Evolutionary conservation across 2,329 filamentous ascomycete genomes (phyloP).

Genomic region (Curvularia hawaiiensis): DNA sequence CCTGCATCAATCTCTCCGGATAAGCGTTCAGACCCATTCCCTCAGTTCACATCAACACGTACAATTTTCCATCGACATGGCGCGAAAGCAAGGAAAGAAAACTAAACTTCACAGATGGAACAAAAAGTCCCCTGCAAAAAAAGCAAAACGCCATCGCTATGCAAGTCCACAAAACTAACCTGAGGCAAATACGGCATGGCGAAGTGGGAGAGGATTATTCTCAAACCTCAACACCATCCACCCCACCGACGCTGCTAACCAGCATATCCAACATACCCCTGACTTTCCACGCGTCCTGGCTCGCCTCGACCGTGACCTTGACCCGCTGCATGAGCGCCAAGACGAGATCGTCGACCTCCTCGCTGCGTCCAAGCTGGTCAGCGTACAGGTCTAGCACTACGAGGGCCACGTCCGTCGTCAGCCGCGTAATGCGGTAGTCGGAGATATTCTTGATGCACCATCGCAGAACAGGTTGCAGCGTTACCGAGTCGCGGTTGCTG

Average conservation of each 20-base stretch:
- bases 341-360: conserved; percentile 74
- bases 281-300: conserved; percentile 80
- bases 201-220: not conserved
- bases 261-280: conserved; percentile 87
- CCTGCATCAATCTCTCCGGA: not conserved
- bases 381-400: conserved; percentile 87
- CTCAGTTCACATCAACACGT: not conserved
- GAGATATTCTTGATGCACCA: conserved; percentile 84
- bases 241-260: conserved; percentile 61
- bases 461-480: conserved; percentile 78
- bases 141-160: conserved; percentile 47
- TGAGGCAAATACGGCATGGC: not conserved
- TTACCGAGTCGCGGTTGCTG: conserved; percentile 78
- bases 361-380: conserved; percentile 74
- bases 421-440: conserved; percentile 78
- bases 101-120: conserved; percentile 15
- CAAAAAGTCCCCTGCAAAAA: not conserved
- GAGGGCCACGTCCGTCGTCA: conserved; percentile 83
- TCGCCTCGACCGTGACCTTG: conserved; percentile 76
- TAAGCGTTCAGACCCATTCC: not conserved
- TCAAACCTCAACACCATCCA: conserved; percentile 22
- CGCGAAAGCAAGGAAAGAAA: conserved; percentile 14
- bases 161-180: conserved; percentile 26
- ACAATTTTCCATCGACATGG: not conserved
- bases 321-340: conserved; percentile 73